Evolutionary conservation across 2,329 filamentous ascomycete genomes (phyloP), one percentile per base, ranked within the genome.

Genomic region (Zymoseptoria crescenta): DNA sequence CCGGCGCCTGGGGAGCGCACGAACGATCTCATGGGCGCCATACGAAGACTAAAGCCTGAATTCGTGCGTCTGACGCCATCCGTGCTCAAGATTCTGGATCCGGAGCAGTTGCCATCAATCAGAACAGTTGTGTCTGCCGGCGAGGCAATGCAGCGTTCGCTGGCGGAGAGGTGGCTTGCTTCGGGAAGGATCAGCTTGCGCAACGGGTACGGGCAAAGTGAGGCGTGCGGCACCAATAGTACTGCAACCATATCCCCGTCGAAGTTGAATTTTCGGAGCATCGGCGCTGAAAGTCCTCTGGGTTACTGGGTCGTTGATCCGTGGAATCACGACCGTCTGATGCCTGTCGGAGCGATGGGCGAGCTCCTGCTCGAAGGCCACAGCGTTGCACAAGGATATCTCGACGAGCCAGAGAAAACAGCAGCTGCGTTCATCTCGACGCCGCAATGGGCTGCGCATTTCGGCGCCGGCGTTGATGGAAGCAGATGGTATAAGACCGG

Each of bases 31-130:
- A 72, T 75, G 1, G 78, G 76, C 2, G 79, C 77, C 16, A 59
- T 63, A 21, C 29, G 29, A 3, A 8, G 16, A 8, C 8, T 41
- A 30, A 19, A 52, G 24, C 48, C 52, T 8, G 58, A 59, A 0
- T 86, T 35, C 74, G 75, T 7, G 78, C 75, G 79, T 78, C 0
- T 84, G 66, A 86, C 84, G 0, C 81, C 83, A 1, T 75, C 81
- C 0, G 76, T 87, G 16, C 80, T 82, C 0, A 73, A 73, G 16
- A 73, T 75, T 0, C 57, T 81, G 1, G 71, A 75, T 16, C 74
- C 75, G 75, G 75, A 19, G 75, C 79, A 59, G 72, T 72, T 49
- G 70, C 74, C 64, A 66, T 70, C 1, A 19, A 29, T 53, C 13
- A 8, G 29, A 53, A 30, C 20, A 27, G 24, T 53, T 10, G 52